Percentiles rank a stretch among this genome's conserved stretches.
phyloP scores from a whole-genome alignment of 1,284 basidiomycete genomes.

The Apiotrichum akiyoshidainum region DNA sequence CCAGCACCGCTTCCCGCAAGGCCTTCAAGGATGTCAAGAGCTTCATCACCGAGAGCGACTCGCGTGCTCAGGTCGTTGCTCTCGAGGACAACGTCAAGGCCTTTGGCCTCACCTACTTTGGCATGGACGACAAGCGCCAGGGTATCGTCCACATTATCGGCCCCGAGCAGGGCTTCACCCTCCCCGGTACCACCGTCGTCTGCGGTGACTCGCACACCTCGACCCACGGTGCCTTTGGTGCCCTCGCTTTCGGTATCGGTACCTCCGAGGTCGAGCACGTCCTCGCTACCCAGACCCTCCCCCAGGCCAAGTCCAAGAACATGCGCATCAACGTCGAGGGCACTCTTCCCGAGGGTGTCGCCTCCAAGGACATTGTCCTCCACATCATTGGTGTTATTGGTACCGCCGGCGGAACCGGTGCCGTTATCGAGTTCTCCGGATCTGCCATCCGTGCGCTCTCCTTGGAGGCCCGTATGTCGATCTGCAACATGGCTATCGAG shows the following conservation, averaged over 20 bases:
- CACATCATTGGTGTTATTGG: constrained; percentile 93
- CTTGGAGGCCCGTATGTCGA: constrained; percentile 95
- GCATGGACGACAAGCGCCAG: constrained; percentile 84
- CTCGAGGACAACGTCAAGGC: constrained; percentile 93
- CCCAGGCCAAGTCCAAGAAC: constrained; percentile 91
- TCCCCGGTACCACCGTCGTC: constrained; percentile 92
- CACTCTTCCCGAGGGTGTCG: constrained; percentile 78
- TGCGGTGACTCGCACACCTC: constrained; percentile 74
- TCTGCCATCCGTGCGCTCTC: constrained; percentile 85
- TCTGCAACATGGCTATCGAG: constrained; percentile 98
- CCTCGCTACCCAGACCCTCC: constrained; percentile 87
- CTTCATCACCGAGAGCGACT: constrained; percentile 86
- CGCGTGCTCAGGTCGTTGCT: constrained; percentile 82
- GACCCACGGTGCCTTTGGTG: constrained; percentile 92
- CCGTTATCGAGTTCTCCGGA: constrained; percentile 90
- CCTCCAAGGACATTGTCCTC: constrained; percentile 90
- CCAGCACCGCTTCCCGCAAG: constrained; percentile 81
- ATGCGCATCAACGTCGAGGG: constrained; percentile 93
- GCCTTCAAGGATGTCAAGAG: constrained; percentile 70
- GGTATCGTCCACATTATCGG: constrained; percentile 96
- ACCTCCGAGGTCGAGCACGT: constrained; percentile 97
- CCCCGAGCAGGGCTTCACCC: constrained; percentile 93
- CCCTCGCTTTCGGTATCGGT: constrained; percentile 92
- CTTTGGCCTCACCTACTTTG: constrained; percentile 93
- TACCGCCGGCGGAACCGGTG: constrained; percentile 89